phyloP scores from a whole-genome alignment of 2,329 filamentous ascomycete genomes.

The Cordyceps javanica region DNA sequence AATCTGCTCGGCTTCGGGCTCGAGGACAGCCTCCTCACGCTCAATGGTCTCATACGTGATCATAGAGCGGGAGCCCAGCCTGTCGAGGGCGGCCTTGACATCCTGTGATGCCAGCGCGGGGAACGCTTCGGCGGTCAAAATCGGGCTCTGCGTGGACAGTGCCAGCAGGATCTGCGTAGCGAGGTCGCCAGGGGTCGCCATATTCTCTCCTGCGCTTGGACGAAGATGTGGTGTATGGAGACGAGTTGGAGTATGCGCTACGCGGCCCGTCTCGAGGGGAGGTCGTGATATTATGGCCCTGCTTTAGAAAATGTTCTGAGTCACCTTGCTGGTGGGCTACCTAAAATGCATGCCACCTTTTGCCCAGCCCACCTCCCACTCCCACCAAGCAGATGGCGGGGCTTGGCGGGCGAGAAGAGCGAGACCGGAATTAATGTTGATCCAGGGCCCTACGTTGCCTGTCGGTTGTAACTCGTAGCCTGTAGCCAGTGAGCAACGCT shows the following conservation, averaged over 20 bases:
- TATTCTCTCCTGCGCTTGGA: slow-evolving; percentile 22
- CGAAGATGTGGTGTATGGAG: not conserved
- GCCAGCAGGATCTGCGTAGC: slow-evolving; percentile 59
- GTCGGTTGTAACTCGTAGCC: too few relatives aligned
- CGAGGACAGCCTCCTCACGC: slow-evolving; percentile 68
- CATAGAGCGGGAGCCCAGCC: slow-evolving; percentile 79
- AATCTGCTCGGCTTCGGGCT: slow-evolving; percentile 67
- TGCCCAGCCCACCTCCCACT: not conserved
- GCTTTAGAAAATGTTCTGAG: slow-evolving; percentile 11
- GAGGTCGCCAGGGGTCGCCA: slow-evolving; percentile 50
- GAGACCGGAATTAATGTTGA: slow-evolving; percentile 14
- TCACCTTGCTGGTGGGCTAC: slow-evolving; percentile 11
- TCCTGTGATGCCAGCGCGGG: slow-evolving; percentile 57
- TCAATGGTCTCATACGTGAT: slow-evolving; percentile 79
- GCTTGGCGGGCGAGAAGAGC: not conserved
- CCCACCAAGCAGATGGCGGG: slow-evolving; percentile 6
- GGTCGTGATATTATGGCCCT: slow-evolving; percentile 5
- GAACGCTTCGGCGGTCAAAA: slow-evolving; percentile 66
- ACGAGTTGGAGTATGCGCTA: not conserved
- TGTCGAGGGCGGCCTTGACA: slow-evolving; percentile 83
- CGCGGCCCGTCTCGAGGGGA: not conserved
- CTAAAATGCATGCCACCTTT: slow-evolving; percentile 9
- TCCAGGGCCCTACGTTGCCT: too few relatives aligned
- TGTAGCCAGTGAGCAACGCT: too few relatives aligned
- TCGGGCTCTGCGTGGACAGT: slow-evolving; percentile 55